Evolutionary conservation across 345 rosid species (phyloP).

Genomic region (Heritiera fomes): DNA sequence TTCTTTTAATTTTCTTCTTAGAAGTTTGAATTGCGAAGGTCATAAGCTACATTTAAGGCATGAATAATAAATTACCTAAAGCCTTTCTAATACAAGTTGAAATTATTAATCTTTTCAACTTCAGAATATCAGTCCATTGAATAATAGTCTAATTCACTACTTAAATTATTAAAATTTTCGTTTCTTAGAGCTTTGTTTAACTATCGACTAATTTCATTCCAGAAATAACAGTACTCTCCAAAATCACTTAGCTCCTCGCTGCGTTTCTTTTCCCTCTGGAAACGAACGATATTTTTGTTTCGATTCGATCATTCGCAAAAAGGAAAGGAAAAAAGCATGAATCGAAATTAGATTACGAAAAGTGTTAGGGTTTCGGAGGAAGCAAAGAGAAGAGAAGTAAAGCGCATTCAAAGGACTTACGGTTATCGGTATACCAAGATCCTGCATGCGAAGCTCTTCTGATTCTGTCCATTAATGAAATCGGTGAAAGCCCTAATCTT

Average conservation of each 20-base stretch:
- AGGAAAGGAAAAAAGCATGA: background rate
- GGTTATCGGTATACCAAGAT: constrained; percentile 77
- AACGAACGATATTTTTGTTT: background rate
- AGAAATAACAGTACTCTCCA: background rate
- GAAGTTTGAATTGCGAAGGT: background rate
- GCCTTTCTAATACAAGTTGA: background rate
- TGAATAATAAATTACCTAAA: background rate
- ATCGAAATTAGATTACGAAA: background rate
- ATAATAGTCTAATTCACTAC: background rate
- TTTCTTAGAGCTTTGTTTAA: background rate
- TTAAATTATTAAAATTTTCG: background rate
- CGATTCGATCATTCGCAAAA: background rate
- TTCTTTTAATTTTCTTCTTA: background rate
- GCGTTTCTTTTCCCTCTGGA: background rate
- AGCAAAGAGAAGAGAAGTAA: background rate
- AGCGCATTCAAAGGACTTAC: constrained; percentile 40
- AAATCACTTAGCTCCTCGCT: constrained; percentile 5
- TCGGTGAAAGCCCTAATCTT: constrained; percentile 15
- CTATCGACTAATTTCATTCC: background rate
- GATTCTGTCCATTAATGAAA: constrained; percentile 41
- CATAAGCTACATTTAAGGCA: background rate
- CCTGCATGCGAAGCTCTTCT: constrained; percentile 79
- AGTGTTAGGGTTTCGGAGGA: constrained; percentile 15
- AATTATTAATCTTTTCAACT: constrained; percentile 2
- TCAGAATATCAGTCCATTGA: background rate